Percentiles rank a stretch among this genome's conserved stretches.
Evolutionary conservation across 2,329 filamentous ascomycete genomes (phyloP).

Genomic region (Ophiostoma australiae): DNA sequence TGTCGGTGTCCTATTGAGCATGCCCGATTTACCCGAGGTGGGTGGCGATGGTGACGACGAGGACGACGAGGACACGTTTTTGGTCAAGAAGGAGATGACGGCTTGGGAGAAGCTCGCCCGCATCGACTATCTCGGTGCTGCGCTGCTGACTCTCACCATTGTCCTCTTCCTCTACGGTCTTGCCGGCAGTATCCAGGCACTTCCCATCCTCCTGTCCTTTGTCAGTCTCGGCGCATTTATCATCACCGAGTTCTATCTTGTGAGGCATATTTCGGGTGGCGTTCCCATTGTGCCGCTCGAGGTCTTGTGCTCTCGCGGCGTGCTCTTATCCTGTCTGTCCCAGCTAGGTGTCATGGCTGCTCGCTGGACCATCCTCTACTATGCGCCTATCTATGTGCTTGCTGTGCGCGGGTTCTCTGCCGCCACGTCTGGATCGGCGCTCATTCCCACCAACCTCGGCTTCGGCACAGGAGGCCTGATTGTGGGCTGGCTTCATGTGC

Average conservation of each 20-base stretch:
- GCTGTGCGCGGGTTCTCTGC: constrained; percentile 67
- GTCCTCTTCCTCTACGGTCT: constrained; percentile 67
- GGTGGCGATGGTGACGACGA: constrained; percentile 34
- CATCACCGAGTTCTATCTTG: constrained; percentile 51
- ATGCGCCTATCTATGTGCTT: constrained; percentile 72
- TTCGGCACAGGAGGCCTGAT: constrained; percentile 70
- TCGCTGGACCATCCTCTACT: constrained; percentile 77
- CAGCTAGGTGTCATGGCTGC: constrained; percentile 76
- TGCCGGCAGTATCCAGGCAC: constrained; percentile 55
- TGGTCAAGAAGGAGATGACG: constrained; percentile 33
- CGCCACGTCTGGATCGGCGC: constrained; percentile 65
- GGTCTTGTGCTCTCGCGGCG: constrained; percentile 64
- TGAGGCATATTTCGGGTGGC: constrained; percentile 40
- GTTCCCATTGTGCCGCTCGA: constrained; percentile 72
- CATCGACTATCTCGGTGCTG: constrained; percentile 71
- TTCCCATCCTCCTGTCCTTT: constrained; percentile 58
- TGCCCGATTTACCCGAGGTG: constrained; percentile 45
- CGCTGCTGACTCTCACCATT: constrained; percentile 54
- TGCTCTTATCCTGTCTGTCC: constrained; percentile 67
- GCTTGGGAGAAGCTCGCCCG: constrained; percentile 52
- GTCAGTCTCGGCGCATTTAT: constrained; percentile 50
- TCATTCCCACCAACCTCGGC: constrained; percentile 76
- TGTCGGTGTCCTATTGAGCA: constrained; percentile 57
- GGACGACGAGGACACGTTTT: constrained; percentile 15
- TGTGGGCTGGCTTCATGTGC: constrained; percentile 71